Evolutionary conservation across 2,329 filamentous ascomycete species (phyloP).

Genomic region (Neofusicoccum sp.): DNA sequence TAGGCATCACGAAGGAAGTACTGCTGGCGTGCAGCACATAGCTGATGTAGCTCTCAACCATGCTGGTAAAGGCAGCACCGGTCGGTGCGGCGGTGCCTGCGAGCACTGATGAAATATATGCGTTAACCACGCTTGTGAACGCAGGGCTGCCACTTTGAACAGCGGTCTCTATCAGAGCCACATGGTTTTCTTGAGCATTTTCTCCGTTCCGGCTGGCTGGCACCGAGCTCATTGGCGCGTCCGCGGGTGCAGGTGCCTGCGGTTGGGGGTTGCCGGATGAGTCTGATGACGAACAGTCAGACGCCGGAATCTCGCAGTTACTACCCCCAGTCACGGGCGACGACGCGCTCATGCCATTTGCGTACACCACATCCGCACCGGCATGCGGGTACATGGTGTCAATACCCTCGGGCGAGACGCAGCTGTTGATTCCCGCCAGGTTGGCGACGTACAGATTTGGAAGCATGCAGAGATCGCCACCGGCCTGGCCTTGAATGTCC

Average conservation of each 20-base stretch:
- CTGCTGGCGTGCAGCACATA: not conserved
- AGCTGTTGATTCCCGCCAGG: conserved; percentile 40
- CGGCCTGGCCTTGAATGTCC: conserved; percentile 49
- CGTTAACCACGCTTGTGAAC: not conserved
- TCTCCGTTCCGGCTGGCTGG: not conserved
- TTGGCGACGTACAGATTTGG: conserved; percentile 47
- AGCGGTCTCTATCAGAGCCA: conserved; percentile 4
- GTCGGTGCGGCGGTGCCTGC: not conserved
- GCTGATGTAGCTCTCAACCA: conserved; percentile 1
- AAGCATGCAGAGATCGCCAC: conserved; percentile 30
- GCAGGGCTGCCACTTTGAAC: not conserved
- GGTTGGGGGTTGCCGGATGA: not conserved
- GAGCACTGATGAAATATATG: not conserved
- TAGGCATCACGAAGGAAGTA: not conserved
- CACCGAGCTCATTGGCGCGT: not conserved
- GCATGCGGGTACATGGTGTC: conserved; percentile 43
- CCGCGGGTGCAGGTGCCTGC: not conserved
- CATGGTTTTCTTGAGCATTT: not conserved
- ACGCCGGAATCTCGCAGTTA: conserved; percentile 30
- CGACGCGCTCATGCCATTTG: conserved; percentile 30
- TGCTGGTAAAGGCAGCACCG: not conserved
- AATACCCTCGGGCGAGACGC: conserved; percentile 36
- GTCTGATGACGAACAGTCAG: not conserved
- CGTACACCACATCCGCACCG: conserved; percentile 41
- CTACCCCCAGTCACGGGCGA: conserved; percentile 25